Base-by-base conservation (phyloP, 257 asterid species). In the Petunia secreta region DNA sequence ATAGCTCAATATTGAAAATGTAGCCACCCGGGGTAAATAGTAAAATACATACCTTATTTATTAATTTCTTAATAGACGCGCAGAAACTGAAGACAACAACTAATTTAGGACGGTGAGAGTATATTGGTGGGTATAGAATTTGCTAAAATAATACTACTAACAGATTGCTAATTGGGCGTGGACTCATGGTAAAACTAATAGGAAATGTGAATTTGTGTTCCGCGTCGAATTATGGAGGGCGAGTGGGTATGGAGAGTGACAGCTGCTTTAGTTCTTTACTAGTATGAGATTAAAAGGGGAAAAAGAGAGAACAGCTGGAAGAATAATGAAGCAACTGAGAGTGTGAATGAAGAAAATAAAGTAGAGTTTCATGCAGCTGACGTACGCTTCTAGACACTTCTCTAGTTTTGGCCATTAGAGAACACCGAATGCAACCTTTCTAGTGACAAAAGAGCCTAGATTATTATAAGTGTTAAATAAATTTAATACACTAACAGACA, bases 181-280 rank as follows among this genome's bases (percentile, higher is more conserved):
- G 25, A 25, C 25, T 39, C 5, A 40, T 1, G 44, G 41, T 69
- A 44, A n/a, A n/a, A n/a, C n/a, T n/a, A n/a, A 69, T 8, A 3
- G 54, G 38, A 2, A 50, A 0, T 67, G 57, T 68, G 40, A 43
- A n/a, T 39, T 40, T 44, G 5, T 69, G 46, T 69, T 44, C 4
- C 58, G 43, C 58, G 41, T 46, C 8, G 46, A 69, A 25, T 69
- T 25, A 46, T 44, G 77, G 43, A 69, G 0, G 38, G 38, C 3
- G 46, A 40, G 75, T 43, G 38, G 57, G 75, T 8, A n/a, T 3
- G 59, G 25, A 71, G 77, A 48, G 77, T 25, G 59, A 25, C 77
- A 46, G 9, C 16, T 67, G 8, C 75, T 67, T 67, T n/a, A 41
- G n/a, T n/a, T n/a, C n/a, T n/a, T n/a, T n/a, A n/a, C n/a, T n/a